Conservation (phyloP, 1,139 yeast genomes). For the Lodderomyces theae region DNA sequence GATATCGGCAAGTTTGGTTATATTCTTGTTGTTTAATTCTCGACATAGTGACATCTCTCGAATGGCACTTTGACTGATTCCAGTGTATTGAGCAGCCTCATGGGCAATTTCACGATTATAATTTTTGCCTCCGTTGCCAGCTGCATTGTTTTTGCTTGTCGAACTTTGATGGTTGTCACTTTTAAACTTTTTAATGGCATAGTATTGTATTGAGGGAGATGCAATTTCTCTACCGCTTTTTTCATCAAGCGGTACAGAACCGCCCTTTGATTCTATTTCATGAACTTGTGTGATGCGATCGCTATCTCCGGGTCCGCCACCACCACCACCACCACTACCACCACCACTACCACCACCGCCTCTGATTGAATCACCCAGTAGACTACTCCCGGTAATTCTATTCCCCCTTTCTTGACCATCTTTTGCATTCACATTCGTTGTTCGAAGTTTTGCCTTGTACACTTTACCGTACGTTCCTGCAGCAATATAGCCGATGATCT, state of each 20-base stretch:
- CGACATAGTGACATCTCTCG: slow-evolving; percentile 95
- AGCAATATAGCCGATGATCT: slow-evolving; percentile 91
- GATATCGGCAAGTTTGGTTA: slow-evolving; percentile 77
- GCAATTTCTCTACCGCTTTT: neutral
- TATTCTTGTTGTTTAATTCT: slow-evolving; percentile 76
- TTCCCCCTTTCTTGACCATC: slow-evolving; percentile 1
- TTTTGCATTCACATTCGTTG: slow-evolving; percentile 1
- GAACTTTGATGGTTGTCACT: slow-evolving; percentile 68
- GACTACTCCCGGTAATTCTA: too few relatives aligned
- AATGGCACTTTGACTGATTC: slow-evolving; percentile 94
- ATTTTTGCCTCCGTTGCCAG: slow-evolving; percentile 1
- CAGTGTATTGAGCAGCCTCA: slow-evolving; percentile 85
- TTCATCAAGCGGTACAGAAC: neutral
- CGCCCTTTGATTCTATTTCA: neutral
- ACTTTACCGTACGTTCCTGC: slow-evolving; percentile 99
- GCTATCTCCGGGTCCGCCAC: neutral
- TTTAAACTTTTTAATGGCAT: slow-evolving; percentile 94
- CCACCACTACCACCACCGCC: slow-evolving; percentile 7
- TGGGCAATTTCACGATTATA: slow-evolving; percentile 53
- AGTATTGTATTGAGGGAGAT: slow-evolving; percentile 27
- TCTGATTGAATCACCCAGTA: too few relatives aligned
- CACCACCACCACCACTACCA: slow-evolving; percentile 12
- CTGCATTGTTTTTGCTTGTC: slow-evolving; percentile 27
- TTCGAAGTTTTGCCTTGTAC: slow-evolving; percentile 71
- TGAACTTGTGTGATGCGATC: neutral